Evolutionary conservation across 1,284 basidiomycete genomes (phyloP).

Genomic region (Heterobasidion irregulare): DNA sequence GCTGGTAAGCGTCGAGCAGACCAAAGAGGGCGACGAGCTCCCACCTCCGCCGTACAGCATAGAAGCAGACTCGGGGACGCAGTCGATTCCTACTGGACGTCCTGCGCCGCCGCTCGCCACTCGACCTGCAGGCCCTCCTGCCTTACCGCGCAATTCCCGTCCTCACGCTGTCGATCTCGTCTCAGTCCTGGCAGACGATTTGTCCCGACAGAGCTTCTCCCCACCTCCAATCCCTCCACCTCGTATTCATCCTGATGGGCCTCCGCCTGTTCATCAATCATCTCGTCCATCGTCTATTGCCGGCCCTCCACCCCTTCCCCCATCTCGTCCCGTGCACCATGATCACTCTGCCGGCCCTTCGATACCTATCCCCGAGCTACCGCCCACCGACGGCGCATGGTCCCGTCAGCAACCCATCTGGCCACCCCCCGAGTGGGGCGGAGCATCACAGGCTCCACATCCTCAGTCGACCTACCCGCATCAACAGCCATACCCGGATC

Average conservation of each 20-base stretch:
- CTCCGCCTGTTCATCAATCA: not conserved
- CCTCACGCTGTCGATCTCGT: not conserved
- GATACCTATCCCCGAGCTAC: not conserved
- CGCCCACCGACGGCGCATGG: not conserved
- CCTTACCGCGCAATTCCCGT: not conserved
- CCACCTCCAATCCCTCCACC: not conserved
- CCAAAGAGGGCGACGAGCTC: conserved; percentile 38
- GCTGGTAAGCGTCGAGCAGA: conserved; percentile 19
- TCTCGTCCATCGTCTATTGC: not conserved
- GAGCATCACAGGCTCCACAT: not conserved
- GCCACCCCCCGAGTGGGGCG: not conserved
- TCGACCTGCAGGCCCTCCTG: not conserved
- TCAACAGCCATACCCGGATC: not conserved
- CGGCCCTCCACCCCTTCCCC: not conserved
- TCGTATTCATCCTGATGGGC: not conserved
- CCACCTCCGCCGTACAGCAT: conserved; percentile 59
- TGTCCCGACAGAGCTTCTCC: not conserved
- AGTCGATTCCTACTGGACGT: not conserved
- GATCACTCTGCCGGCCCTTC: not conserved
- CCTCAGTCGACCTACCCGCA: not conserved
- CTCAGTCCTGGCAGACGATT: not conserved
- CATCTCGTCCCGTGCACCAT: not conserved
- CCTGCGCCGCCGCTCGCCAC: conserved; percentile 3
- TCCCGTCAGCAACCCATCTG: not conserved
- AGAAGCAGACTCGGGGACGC: conserved; percentile 33